phyloP scores from a whole-genome alignment of 1,139 yeast species.

The Protomyces inouyei region DNA sequence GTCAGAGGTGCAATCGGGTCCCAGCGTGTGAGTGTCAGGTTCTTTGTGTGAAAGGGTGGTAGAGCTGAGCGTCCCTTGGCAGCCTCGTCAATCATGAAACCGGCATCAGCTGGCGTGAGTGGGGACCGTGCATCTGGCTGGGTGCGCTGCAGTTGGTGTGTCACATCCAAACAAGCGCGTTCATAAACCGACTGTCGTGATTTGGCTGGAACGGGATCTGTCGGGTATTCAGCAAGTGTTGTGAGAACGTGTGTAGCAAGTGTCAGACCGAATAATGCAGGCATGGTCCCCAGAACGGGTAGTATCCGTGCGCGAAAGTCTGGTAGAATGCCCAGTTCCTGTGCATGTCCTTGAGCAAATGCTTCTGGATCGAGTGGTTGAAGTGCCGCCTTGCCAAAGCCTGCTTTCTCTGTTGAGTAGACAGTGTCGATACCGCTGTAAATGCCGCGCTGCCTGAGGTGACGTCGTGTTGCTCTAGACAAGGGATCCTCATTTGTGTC shows the following conservation, averaged over 20 bases:
- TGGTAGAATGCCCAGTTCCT: slow-evolving; percentile 75
- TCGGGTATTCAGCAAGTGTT: slow-evolving; percentile 66
- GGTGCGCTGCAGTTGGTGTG: slow-evolving; percentile 73
- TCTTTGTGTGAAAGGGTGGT: slow-evolving; percentile 54
- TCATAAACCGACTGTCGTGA: slow-evolving; percentile 80
- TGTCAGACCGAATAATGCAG: slow-evolving; percentile 89
- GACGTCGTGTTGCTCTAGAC: slow-evolving; percentile 79
- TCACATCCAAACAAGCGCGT: slow-evolving; percentile 71
- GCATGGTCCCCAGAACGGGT: slow-evolving; percentile 94
- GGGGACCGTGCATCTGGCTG: slow-evolving; percentile 51
- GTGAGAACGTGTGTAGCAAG: slow-evolving; percentile 81
- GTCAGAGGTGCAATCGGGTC: slow-evolving; percentile 50
- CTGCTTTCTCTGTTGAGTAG: slow-evolving; percentile 93
- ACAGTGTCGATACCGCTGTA: slow-evolving; percentile 74
- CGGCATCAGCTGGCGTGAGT: slow-evolving; percentile 52
- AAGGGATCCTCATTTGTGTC: slow-evolving; percentile 87
- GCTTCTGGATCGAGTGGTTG: slow-evolving; percentile 79
- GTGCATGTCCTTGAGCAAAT: slow-evolving; percentile 73
- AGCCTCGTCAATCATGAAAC: slow-evolving; percentile 83
- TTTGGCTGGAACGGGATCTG: slow-evolving; percentile 69
- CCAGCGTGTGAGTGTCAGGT: slow-evolving; percentile 79
- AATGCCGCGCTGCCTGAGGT: slow-evolving; percentile 74
- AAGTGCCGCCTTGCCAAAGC: slow-evolving; percentile 82
- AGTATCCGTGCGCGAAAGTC: slow-evolving; percentile 89
- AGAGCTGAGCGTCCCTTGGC: slow-evolving; percentile 81